Conservation (phyloP, 2,329 filamentous ascomycete genomes). For the Rachicladosporium sp. region DNA sequence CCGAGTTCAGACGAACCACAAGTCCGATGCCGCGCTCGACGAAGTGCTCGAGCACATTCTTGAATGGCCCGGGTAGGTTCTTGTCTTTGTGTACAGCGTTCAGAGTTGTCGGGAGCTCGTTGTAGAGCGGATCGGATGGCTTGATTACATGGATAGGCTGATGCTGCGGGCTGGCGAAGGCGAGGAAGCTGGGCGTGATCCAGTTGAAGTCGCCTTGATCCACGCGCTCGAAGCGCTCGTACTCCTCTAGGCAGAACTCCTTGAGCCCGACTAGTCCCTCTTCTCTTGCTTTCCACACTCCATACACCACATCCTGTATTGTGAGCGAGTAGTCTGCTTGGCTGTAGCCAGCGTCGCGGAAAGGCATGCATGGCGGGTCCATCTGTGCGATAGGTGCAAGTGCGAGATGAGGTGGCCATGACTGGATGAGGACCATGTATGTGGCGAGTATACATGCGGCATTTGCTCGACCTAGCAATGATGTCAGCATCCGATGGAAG, state of each 20-base stretch:
- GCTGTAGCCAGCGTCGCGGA: slow-evolving; percentile 95
- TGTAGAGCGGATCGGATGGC: slow-evolving; percentile 59
- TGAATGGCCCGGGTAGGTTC: slow-evolving; percentile 73
- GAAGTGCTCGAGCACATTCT: slow-evolving; percentile 90
- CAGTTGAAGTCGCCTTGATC: slow-evolving; percentile 99
- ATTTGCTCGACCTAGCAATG: slow-evolving; percentile 64
- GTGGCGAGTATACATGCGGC: slow-evolving; percentile 89
- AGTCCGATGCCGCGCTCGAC: slow-evolving; percentile 76
- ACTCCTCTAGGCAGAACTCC: slow-evolving; percentile 93
- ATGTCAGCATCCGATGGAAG: slow-evolving; percentile 13
- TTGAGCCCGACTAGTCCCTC: slow-evolving; percentile 82
- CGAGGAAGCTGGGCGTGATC: slow-evolving; percentile 89
- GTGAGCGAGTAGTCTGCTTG: slow-evolving; percentile 94
- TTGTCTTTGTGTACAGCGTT: slow-evolving; percentile 55
- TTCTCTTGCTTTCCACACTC: slow-evolving; percentile 97
- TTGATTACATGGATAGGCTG: slow-evolving; percentile 61
- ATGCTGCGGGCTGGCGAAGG: slow-evolving; percentile 90
- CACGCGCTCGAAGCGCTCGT: slow-evolving; percentile 88
- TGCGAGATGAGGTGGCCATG: slow-evolving; percentile 91
- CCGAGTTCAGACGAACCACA: slow-evolving; percentile 89
- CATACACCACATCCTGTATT: slow-evolving; percentile 95
- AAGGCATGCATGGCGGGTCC: slow-evolving; percentile 96
- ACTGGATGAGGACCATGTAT: slow-evolving; percentile 98
- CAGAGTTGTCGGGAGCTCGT: slow-evolving; percentile 62
- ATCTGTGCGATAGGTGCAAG: slow-evolving; percentile 92